phyloP scores from a whole-genome alignment of 2,329 filamentous ascomycete genomes.

The Cytospora leucostoma region DNA sequence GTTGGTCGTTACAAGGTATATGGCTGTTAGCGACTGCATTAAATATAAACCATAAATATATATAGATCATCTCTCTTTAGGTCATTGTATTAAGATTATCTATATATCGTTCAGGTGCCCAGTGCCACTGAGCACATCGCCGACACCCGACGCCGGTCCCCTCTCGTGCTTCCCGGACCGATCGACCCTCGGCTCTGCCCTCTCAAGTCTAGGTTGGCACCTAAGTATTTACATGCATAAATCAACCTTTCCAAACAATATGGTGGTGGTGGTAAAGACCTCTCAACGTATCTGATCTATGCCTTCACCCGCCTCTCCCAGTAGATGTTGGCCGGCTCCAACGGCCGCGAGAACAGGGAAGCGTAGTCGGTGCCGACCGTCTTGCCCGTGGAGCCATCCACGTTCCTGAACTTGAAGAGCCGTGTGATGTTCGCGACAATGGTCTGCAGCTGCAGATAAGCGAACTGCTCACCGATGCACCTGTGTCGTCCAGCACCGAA shows the following conservation, averaged over 20 bases:
- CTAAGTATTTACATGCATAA: too few relatives aligned
- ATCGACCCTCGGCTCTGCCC: too few relatives aligned
- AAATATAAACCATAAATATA: too few relatives aligned
- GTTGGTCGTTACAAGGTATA: too few relatives aligned
- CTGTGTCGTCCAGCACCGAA: constrained; percentile 92
- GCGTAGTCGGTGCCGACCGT: constrained; percentile 70
- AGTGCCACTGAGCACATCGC: too few relatives aligned
- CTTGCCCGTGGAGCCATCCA: constrained; percentile 64
- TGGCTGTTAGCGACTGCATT: too few relatives aligned
- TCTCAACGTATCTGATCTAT: constrained; percentile 12
- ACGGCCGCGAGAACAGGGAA: constrained; percentile 72
- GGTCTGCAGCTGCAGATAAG: constrained; percentile 86
- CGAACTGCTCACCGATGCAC: constrained; percentile 96
- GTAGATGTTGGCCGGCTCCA: constrained; percentile 69
- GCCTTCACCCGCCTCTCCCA: constrained; percentile 69
- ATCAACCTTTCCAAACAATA: too few relatives aligned
- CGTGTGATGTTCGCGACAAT: constrained; percentile 78
- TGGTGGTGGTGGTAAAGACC: too few relatives aligned
- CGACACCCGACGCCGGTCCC: too few relatives aligned
- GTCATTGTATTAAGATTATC: neutral
- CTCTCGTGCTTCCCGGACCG: too few relatives aligned
- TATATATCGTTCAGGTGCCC: neutral
- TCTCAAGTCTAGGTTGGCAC: too few relatives aligned
- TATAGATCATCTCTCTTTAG: neutral
- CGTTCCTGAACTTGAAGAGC: constrained; percentile 76